Evolutionary conservation across 2,329 filamentous ascomycete genomes (phyloP).

Genomic region (Harringtonia aguacate): DNA sequence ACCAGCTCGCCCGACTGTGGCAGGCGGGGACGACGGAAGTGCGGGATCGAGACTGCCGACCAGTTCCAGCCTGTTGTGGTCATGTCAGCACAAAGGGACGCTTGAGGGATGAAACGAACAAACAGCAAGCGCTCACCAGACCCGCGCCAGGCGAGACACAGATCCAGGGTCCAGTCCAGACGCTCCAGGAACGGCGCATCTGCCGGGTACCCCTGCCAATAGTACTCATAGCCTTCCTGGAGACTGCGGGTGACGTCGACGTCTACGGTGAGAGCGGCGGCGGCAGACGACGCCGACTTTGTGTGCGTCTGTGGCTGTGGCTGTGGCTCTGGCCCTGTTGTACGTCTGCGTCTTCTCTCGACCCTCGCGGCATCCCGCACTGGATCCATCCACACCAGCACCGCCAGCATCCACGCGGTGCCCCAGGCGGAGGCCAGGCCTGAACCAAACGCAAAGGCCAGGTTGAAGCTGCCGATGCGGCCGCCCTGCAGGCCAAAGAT

Average conservation of each 20-base stretch:
- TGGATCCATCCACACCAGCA: slow-evolving; percentile 43
- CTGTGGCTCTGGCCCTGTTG: background rate
- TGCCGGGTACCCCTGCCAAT: slow-evolving; percentile 50
- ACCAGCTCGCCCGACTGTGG: slow-evolving; percentile 25
- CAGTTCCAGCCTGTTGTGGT: slow-evolving; percentile 48
- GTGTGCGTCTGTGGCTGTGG: background rate
- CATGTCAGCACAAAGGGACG: too few relatives aligned
- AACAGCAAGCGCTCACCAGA: slow-evolving; percentile 27
- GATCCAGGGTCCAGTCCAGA: slow-evolving; percentile 44
- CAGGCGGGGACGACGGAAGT: slow-evolving; percentile 28
- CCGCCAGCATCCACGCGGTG: slow-evolving; percentile 34
- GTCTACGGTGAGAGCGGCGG: slow-evolving; percentile 5
- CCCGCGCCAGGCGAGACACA: slow-evolving; percentile 43
- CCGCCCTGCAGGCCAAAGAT: slow-evolving; percentile 14
- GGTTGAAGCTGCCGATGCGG: slow-evolving; percentile 36
- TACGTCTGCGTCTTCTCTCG: slow-evolving; percentile 12
- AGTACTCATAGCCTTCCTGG: slow-evolving; percentile 33
- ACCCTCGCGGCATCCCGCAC: slow-evolving; percentile 47
- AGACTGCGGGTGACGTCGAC: slow-evolving; percentile 16
- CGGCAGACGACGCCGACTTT: background rate
- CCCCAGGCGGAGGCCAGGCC: slow-evolving; percentile 42
- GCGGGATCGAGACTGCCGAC: slow-evolving; percentile 38
- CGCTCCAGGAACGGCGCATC: slow-evolving; percentile 35
- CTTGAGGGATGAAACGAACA: background rate
- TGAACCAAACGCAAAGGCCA: slow-evolving; percentile 36